phyloP scores from a whole-genome alignment of 2,329 filamentous ascomycete genomes.

The Calonectria hongkongensis region DNA sequence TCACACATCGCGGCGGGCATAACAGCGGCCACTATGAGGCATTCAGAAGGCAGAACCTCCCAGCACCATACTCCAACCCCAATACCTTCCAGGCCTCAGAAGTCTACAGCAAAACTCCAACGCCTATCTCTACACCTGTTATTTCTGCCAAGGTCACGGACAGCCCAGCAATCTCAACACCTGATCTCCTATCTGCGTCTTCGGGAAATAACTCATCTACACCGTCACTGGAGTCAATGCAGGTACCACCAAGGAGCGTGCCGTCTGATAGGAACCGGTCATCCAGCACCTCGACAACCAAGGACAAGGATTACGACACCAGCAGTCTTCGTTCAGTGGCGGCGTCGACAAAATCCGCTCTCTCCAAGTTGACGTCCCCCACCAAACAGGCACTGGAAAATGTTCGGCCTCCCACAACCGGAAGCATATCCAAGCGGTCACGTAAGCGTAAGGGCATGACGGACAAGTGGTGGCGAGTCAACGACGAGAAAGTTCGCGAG shows the following conservation, averaged over 20 bases:
- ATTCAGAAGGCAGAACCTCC: conserved; percentile 89
- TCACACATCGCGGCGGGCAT: conserved; percentile 96
- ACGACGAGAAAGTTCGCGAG: conserved; percentile 97
- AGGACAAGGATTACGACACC: conserved; percentile 68
- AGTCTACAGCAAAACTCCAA: conserved; percentile 80
- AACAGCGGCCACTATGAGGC: conserved; percentile 98
- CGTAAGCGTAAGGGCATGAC: conserved; percentile 75
- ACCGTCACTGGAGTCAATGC: conserved; percentile 61
- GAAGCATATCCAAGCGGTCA: conserved; percentile 59
- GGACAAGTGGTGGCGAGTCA: conserved; percentile 96
- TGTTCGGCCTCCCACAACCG: conserved; percentile 46
- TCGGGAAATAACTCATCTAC: conserved; percentile 60
- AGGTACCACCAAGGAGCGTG: conserved; percentile 57
- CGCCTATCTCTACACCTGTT: conserved; percentile 70
- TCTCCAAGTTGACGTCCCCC: conserved; percentile 69
- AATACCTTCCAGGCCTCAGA: conserved; percentile 85
- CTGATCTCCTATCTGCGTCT: conserved; percentile 66
- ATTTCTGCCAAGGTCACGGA: conserved; percentile 61
- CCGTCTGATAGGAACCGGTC: conserved; percentile 55
- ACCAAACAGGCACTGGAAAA: conserved; percentile 52
- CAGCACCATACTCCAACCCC: conserved; percentile 87
- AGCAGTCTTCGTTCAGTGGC: conserved; percentile 74
- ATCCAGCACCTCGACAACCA: conserved; percentile 52
- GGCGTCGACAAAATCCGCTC: conserved; percentile 72
- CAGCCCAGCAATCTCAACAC: conserved; percentile 68